Conservation (phyloP, 352 stramenopile species). For the Globisporangium nodosum region DNA sequence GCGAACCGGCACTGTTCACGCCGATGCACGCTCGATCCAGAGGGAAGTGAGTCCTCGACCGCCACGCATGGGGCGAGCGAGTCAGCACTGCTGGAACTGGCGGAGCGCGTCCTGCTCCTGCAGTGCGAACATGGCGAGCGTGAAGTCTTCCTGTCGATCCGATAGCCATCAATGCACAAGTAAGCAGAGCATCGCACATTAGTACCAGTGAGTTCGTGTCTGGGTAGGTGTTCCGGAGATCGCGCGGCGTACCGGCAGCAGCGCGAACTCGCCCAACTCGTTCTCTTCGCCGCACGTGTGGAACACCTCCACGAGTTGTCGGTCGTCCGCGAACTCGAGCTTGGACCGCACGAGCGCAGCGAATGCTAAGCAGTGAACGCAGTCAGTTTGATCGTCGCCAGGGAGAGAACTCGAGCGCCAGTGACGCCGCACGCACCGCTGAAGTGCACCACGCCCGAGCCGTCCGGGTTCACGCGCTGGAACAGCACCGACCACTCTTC, state of each 20-base stretch:
- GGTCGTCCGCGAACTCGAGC: conserved; percentile 39
- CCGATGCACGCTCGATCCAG: conserved; percentile 12
- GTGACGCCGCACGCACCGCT: conserved; percentile 24
- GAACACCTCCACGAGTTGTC: conserved; percentile 59
- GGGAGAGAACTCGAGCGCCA: neutral
- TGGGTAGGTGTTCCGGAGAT: no score
- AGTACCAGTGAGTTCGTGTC: neutral
- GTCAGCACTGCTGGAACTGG: conserved; percentile 16
- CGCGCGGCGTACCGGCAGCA: conserved; percentile 33
- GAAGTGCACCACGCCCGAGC: conserved; percentile 53
- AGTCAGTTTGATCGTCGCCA: neutral
- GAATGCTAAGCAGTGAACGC: conserved; percentile 28
- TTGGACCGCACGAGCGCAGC: conserved; percentile 50
- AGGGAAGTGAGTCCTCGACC: neutral
- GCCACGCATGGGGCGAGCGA: neutral
- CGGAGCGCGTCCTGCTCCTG: conserved; percentile 46
- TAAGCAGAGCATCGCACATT: neutral
- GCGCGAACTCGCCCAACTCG: conserved; percentile 63
- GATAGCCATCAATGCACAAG: conserved; percentile 3
- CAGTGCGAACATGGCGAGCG: conserved; percentile 51
- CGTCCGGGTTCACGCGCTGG: conserved; percentile 52
- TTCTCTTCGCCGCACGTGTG: conserved; percentile 79
- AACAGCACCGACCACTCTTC: conserved; percentile 62
- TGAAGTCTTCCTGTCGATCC: conserved; percentile 51
- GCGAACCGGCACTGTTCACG: conserved; percentile 48